A percentile compares a stretch with the other conserved stretches of the same genome.
Conservation (phyloP, 2,329 filamentous ascomycete species). For the Magnaporthales sp. region DNA sequence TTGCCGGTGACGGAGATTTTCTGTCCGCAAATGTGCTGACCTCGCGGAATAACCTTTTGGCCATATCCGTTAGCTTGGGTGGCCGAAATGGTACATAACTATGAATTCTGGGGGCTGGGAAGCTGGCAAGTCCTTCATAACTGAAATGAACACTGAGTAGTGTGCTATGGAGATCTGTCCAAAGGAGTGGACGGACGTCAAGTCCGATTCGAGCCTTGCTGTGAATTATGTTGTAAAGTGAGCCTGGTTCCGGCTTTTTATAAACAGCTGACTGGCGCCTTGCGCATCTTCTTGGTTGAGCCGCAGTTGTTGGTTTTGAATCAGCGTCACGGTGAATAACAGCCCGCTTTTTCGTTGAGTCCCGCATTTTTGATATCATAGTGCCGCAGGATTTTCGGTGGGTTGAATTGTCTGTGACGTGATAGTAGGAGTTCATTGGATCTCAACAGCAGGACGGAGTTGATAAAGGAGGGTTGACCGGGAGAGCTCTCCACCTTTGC, state of each 20-base stretch:
- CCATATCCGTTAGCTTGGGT: conserved; percentile 28
- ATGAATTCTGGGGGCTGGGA: not conserved
- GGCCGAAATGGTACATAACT: conserved; percentile 9
- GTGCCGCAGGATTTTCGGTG: not conserved
- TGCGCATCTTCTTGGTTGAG: not conserved
- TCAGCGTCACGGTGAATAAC: not conserved
- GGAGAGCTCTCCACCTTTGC: not conserved
- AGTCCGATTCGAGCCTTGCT: conserved; percentile 37
- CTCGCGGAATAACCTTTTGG: conserved; percentile 31
- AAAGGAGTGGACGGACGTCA: conserved; percentile 43
- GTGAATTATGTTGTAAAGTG: conserved; percentile 43
- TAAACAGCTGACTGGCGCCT: conserved; percentile 16
- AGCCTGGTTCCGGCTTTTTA: conserved; percentile 34
- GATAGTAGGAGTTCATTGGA: not conserved
- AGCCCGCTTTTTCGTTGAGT: not conserved
- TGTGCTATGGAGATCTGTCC: conserved; percentile 41
- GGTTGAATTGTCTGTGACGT: not conserved
- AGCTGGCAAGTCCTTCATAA: not conserved
- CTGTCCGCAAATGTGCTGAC: conserved; percentile 24
- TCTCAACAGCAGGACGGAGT: not conserved
- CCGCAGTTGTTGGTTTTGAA: not conserved
- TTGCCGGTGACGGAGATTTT: conserved; percentile 28
- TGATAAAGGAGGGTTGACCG: not conserved
- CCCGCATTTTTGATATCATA: not conserved
- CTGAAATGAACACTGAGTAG: conserved; percentile 1